Evolutionary conservation across 1,284 basidiomycete species (phyloP), one percentile per base, ranked within the genome.

Genomic region (Ganoderma boninense): DNA sequence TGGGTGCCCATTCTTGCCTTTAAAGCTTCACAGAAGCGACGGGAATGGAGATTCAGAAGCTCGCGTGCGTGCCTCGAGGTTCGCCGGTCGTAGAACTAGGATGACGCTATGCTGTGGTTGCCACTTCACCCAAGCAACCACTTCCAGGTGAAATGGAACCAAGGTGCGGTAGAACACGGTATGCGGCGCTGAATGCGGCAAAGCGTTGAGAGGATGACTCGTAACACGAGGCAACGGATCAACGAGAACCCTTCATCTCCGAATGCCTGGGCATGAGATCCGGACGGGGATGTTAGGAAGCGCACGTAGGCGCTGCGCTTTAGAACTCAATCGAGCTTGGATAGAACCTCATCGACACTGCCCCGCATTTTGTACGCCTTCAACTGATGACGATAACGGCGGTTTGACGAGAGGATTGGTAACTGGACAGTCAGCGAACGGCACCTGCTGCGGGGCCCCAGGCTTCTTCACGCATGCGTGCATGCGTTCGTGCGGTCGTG

Each of bases 41-140:
- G 60, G 60, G 26, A 18, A 62, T 72, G 71, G 69, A 69, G 71
- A 57, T 60, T 64, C 43, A 23, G 65, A 67, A 63, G 69, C 59
- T 42, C 32, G 38, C 16, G 35, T 14, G 38, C 56, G 61, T 40
- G 54, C 66, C 60, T 26, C 43, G 38, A 59, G 43, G 63, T 49
- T 62, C 66, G 65, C 65, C 23, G 23, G 23, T 26, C 14, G 49
- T 11, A 52, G 23, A 52, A 52, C n/a, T 23, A 65, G 49, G 63
- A 67, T 44, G 68, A 56, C 54, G 32, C 23, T 54, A 54, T 42
- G 23, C 54, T 57, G 26, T 64, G 26, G 64, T 62, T 26, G 49
- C 14, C 56, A 64, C 67, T 42, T 60, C 29, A 54, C 29, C 66
- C 69, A 44, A 43, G 38, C 32, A 62, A 11, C 65, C 23, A 35